Percentiles rank a stretch among this genome's conserved stretches.
These are phyloP conservation scores for Coniochaeta hoffmannii DNA, from an alignment of 2,329 filamentous ascomycete species.

Conservation along the genomic window DNA sequence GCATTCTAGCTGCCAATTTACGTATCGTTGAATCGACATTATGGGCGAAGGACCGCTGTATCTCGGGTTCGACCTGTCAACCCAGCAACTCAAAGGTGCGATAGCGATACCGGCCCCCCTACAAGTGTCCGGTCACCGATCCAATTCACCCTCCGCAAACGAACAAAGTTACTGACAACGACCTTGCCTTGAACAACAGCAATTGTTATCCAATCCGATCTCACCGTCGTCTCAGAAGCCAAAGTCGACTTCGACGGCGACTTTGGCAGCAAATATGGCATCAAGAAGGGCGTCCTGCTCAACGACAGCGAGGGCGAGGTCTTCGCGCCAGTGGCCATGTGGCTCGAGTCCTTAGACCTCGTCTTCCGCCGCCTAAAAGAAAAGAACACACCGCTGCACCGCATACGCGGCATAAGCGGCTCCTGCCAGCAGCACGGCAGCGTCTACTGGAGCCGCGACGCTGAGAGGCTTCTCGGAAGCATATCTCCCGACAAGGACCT, in stretches of 20 bases:
- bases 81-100: conserved; percentile 86
- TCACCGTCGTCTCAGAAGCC: conserved; percentile 74
- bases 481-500: conserved; percentile 57
- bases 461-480: conserved; percentile 53
- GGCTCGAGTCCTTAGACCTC: conserved; percentile 86
- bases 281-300: conserved; percentile 80
- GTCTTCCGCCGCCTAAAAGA: conserved; percentile 67
- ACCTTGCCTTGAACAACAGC: conserved; percentile 38
- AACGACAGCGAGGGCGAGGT: conserved; percentile 82
- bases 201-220: conserved; percentile 74
- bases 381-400: conserved; percentile 63
- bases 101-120: conserved; percentile 14
- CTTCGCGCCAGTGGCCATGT: conserved; percentile 87
- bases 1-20: neutral
- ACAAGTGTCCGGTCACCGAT: neutral
- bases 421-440: conserved; percentile 97
- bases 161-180: neutral
- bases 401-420: conserved; percentile 76
- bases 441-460: conserved; percentile 78
- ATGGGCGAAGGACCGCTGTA: conserved; percentile 55
- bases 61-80: conserved; percentile 91
- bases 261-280: conserved; percentile 62
- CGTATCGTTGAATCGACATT: neutral
- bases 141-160: neutral
- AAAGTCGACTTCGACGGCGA: conserved; percentile 95